Evolutionary conservation across 306 rosid species (phyloP).

Genomic region (Glycine soja): DNA sequence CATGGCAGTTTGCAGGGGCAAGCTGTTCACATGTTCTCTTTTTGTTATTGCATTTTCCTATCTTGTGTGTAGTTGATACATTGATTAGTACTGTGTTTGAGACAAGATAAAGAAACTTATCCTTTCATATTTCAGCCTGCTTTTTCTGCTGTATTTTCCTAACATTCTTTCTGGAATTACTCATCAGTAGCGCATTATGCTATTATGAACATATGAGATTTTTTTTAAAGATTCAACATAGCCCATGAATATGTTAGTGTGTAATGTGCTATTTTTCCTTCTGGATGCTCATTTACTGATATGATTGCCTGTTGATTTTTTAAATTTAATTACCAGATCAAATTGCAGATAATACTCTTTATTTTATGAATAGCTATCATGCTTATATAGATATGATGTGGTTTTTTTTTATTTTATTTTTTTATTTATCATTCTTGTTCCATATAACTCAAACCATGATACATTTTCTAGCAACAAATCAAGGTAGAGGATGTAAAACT

Average conservation of each 20-base stretch:
- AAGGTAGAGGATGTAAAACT: slow-evolving; percentile 70
- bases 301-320: slow-evolving; percentile 21
- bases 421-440: slow-evolving; percentile 18
- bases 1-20: slow-evolving; percentile 29
- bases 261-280: slow-evolving; percentile 9
- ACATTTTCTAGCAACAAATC: slow-evolving; percentile 64
- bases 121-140: slow-evolving; percentile 26
- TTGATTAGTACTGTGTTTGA: slow-evolving; percentile 6
- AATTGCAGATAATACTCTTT: slow-evolving; percentile 23
- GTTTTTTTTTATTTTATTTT: slow-evolving; percentile 25
- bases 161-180: slow-evolving; percentile 5
- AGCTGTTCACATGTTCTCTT: slow-evolving; percentile 30
- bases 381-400: slow-evolving; percentile 5
- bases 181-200: neutral
- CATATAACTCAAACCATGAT: slow-evolving; percentile 42
- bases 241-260: slow-evolving; percentile 9
- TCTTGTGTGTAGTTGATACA: slow-evolving; percentile 8
- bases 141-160: slow-evolving; percentile 24
- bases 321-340: slow-evolving; percentile 7
- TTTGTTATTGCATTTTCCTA: slow-evolving; percentile 32
- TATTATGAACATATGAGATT: neutral
- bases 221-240: slow-evolving; percentile 17
- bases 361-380: slow-evolving; percentile 18
- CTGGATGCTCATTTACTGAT: neutral
- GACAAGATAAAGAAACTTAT: slow-evolving; percentile 25